Evolutionary conservation across 768 basidiomycete species (phyloP).

Genomic region (Suillus subluteus): DNA sequence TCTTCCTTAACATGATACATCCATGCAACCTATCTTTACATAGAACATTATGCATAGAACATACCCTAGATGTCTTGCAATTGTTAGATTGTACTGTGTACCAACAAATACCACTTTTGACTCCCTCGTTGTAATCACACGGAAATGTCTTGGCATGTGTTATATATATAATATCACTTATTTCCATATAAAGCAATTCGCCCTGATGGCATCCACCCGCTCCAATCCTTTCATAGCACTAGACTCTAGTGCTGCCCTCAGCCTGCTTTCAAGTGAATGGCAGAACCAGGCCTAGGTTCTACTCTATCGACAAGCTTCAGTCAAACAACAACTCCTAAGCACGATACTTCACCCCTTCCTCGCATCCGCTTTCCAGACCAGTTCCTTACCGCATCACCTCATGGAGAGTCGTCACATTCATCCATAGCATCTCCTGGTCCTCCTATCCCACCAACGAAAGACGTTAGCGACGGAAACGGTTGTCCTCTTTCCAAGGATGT

Average conservation of each 20-base stretch:
- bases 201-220: neutral
- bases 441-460: conserved; percentile 19
- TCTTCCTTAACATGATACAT: neutral
- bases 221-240: conserved; percentile 4
- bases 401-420: conserved; percentile 35
- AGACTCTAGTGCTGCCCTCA: too few species aligned
- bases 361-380: conserved; percentile 40
- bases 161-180: neutral
- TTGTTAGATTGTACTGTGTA: neutral
- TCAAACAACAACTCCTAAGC: conserved; percentile 20
- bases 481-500: conserved; percentile 26
- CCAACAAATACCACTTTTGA: neutral
- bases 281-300: conserved; percentile 32
- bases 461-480: conserved; percentile 21
- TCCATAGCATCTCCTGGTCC: conserved; percentile 26
- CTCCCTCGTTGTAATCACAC: conserved; percentile 14
- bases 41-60: neutral
- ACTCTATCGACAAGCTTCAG: conserved; percentile 23
- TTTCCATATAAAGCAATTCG: neutral
- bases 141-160: conserved; percentile 3
- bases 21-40: neutral
- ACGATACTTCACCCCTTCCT: conserved; percentile 20
- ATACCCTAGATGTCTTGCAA: neutral
- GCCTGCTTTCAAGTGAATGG: conserved; percentile 28
- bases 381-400: conserved; percentile 29